Conservation (phyloP, 495 filamentous ascomycete genomes). For the Rhypophila decipiens region DNA sequence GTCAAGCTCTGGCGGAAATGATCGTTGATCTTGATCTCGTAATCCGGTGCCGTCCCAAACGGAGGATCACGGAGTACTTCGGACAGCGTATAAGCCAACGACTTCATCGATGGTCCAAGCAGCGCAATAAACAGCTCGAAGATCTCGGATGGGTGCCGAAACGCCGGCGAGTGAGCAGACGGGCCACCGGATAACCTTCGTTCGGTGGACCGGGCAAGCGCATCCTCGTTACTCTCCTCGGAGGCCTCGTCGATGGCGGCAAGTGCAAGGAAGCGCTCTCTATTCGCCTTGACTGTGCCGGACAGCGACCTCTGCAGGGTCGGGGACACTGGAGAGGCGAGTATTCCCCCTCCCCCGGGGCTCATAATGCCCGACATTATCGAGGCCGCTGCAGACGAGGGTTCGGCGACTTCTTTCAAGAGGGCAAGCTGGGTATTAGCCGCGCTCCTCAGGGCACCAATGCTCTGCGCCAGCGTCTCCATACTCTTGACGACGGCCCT, state of each 20-base stretch:
- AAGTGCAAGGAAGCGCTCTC: constrained; percentile 33
- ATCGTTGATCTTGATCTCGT: constrained; percentile 65
- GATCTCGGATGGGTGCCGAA: constrained; percentile 63
- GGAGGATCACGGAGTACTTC: constrained; percentile 84
- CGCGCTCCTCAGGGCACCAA: constrained; percentile 86
- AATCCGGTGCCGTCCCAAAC: constrained; percentile 59
- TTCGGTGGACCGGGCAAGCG: constrained; percentile 17
- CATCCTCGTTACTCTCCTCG: constrained; percentile 50
- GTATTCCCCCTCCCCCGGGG: too few relatives aligned
- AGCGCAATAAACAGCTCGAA: constrained; percentile 82
- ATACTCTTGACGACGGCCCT: constrained; percentile 75
- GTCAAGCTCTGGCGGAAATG: constrained; percentile 71
- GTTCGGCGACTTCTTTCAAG: constrained; percentile 51
- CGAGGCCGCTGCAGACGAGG: too few relatives aligned
- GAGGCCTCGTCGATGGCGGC: constrained; percentile 62
- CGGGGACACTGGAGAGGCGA: constrained; percentile 26
- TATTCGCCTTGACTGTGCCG: constrained; percentile 22
- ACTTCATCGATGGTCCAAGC: constrained; percentile 92
- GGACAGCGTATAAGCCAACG: constrained; percentile 80
- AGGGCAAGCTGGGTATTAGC: constrained; percentile 84
- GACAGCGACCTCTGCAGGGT: constrained; percentile 24
- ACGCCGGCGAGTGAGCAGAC: constrained; percentile 19
- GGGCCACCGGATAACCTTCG: constrained; percentile 5
- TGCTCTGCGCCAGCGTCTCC: constrained; percentile 79
- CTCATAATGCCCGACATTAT: constrained; percentile 23